These are phyloP conservation scores for Taiwanofungus camphoratus DNA, from an alignment of 1,284 basidiomycete species.

Conservation along the genomic window DNA sequence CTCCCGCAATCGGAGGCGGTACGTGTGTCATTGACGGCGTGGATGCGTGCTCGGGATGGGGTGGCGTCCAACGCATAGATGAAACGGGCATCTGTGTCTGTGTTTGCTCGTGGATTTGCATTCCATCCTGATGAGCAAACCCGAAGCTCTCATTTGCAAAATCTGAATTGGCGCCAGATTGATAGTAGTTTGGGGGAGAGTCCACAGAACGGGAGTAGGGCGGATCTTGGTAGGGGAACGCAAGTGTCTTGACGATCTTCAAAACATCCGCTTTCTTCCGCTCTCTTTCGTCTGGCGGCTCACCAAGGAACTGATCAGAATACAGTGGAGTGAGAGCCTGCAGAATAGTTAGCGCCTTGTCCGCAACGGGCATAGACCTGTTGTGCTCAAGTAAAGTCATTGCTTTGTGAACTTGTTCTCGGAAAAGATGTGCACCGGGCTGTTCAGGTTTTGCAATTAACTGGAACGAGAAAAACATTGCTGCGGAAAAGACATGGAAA, in stretches of 20 bases:
- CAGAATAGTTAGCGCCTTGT: slow-evolving; percentile 67
- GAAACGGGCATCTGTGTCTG: slow-evolving; percentile 22
- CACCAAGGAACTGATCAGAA: slow-evolving; percentile 46
- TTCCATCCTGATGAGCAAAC: slow-evolving; percentile 4
- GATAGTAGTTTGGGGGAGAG: slow-evolving; percentile 15
- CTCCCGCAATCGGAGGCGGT: slow-evolving; percentile 1
- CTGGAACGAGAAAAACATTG: slow-evolving; percentile 84
- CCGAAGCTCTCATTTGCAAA: slow-evolving; percentile 4
- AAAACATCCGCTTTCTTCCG: slow-evolving; percentile 56
- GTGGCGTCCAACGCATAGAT: slow-evolving; percentile 21
- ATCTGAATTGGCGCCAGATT: slow-evolving; percentile 6
- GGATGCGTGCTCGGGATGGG: slow-evolving; percentile 11
- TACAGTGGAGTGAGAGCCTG: slow-evolving; percentile 66
- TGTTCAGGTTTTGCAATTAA: slow-evolving; percentile 73
- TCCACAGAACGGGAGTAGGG: slow-evolving; percentile 30
- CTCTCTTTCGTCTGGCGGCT: slow-evolving; percentile 43
- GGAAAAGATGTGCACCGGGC: slow-evolving; percentile 65
- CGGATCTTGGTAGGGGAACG: slow-evolving; percentile 74
- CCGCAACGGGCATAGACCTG: slow-evolving; percentile 57
- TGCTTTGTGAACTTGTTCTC: slow-evolving; percentile 65
- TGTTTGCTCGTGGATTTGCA: slow-evolving; percentile 6
- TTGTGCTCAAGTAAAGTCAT: slow-evolving; percentile 57
- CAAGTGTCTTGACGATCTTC: slow-evolving; percentile 61
- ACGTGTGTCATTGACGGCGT: too few relatives aligned
- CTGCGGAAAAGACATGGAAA: slow-evolving; percentile 76